A percentile compares a stretch with the other conserved stretches of the same genome.
phyloP scores from a whole-genome alignment of 495 filamentous ascomycete genomes.

The Penicillium mononematosum region DNA sequence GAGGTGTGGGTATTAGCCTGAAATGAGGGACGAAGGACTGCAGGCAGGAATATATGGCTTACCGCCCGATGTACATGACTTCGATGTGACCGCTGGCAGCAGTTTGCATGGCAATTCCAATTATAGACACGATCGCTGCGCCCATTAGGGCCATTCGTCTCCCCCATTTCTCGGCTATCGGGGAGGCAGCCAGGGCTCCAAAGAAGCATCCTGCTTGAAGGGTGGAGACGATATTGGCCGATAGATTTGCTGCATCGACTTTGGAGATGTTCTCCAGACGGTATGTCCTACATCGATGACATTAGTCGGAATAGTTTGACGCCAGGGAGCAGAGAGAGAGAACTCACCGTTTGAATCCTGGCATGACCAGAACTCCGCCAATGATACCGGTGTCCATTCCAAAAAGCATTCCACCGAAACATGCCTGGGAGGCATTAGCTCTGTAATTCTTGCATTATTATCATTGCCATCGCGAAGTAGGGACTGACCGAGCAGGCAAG shows the following conservation, averaged over 20 bases:
- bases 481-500: conserved; percentile 64
- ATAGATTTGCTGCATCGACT: conserved; percentile 39
- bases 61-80: conserved; percentile 65
- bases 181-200: conserved; percentile 58
- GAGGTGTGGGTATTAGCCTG: not conserved
- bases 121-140: conserved; percentile 39
- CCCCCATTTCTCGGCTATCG: conserved; percentile 56
- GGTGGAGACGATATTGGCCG: conserved; percentile 57
- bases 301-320: not conserved
- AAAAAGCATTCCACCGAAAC: conserved; percentile 73
- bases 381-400: conserved; percentile 74
- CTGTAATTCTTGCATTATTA: not conserved
- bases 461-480: not conserved
- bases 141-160: conserved; percentile 52
- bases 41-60: not conserved
- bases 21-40: not conserved
- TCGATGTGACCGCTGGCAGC: conserved; percentile 52
- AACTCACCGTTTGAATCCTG: conserved; percentile 56
- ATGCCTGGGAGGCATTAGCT: conserved; percentile 47
- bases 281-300: conserved; percentile 40
- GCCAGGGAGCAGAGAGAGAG: conserved; percentile 19
- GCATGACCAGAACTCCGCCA: conserved; percentile 64
- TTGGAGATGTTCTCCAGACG: conserved; percentile 55
- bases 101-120: conserved; percentile 65
- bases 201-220: conserved; percentile 70